phyloP scores from a whole-genome alignment of 1,139 yeast genomes.

The Pichia sp. region DNA sequence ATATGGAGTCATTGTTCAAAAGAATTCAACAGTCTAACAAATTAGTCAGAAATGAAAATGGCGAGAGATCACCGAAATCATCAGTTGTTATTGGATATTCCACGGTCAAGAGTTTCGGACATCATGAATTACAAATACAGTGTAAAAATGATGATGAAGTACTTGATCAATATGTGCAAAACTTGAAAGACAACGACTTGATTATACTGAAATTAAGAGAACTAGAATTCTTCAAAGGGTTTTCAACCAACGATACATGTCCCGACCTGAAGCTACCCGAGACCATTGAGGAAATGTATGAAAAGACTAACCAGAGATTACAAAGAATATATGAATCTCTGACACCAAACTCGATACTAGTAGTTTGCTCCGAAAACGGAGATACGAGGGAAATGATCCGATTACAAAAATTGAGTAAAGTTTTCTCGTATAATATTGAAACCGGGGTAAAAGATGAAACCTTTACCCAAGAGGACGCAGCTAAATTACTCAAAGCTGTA shows the following conservation, averaged over 20 bases:
- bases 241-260: slow-evolving; percentile 12
- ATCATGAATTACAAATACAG: slow-evolving; percentile 29
- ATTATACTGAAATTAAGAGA: slow-evolving; percentile 52
- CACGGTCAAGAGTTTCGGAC: slow-evolving; percentile 11
- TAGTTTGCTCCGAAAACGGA: slow-evolving; percentile 59
- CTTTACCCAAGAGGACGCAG: slow-evolving; percentile 42
- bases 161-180: slow-evolving; percentile 32
- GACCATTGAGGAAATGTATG: slow-evolving; percentile 22
- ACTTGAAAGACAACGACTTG: slow-evolving; percentile 35
- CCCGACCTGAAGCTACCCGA: slow-evolving; percentile 11
- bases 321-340: slow-evolving; percentile 39
- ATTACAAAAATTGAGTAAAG: slow-evolving; percentile 35
- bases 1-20: slow-evolving; percentile 28
- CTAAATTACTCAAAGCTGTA: slow-evolving; percentile 38
- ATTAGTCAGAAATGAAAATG: slow-evolving; percentile 13
- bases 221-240: slow-evolving; percentile 36
- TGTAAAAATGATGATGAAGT: slow-evolving; percentile 55
- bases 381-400: slow-evolving; percentile 44
- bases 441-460: slow-evolving; percentile 20
- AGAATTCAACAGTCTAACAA: slow-evolving; percentile 18
- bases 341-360: slow-evolving; percentile 52
- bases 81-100: slow-evolving; percentile 36
- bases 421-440: slow-evolving; percentile 35
- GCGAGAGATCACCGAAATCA: slow-evolving; percentile 26
- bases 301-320: slow-evolving; percentile 37